A percentile compares a stretch with the other conserved stretches of the same genome.
Conservation (phyloP, 495 filamentous ascomycete genomes). For the Penicillium robsamsonii region DNA sequence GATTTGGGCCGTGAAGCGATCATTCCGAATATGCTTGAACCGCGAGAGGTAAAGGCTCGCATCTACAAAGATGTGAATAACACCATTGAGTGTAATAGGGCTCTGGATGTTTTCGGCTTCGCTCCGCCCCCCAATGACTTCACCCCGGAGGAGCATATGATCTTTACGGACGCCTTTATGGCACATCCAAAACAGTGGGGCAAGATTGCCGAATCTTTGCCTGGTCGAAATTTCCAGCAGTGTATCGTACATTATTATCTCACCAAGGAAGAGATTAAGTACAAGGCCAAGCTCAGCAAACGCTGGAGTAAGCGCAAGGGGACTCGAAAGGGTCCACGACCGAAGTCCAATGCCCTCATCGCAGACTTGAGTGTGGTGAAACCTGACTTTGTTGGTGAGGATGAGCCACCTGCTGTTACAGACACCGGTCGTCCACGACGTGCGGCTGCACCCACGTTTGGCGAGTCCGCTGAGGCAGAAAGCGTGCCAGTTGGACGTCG, state of each 20-base stretch:
- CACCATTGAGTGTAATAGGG: slow-evolving; percentile 60
- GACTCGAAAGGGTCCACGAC: slow-evolving; percentile 50
- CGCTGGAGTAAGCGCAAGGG: slow-evolving; percentile 65
- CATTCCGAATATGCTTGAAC: slow-evolving; percentile 74
- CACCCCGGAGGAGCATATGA: slow-evolving; percentile 70
- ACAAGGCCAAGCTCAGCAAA: slow-evolving; percentile 76
- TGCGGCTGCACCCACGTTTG: slow-evolving; percentile 70
- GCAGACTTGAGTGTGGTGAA: slow-evolving; percentile 63
- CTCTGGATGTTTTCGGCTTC: slow-evolving; percentile 69
- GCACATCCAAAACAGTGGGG: slow-evolving; percentile 89
- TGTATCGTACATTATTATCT: slow-evolving; percentile 96
- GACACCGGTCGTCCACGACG: slow-evolving; percentile 68
- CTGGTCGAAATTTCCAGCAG: slow-evolving; percentile 72
- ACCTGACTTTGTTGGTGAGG: slow-evolving; percentile 56
- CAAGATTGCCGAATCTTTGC: slow-evolving; percentile 73
- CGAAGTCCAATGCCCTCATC: slow-evolving; percentile 73
- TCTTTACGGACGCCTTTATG: slow-evolving; percentile 77
- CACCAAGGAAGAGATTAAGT: slow-evolving; percentile 81
- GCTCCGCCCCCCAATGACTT: slow-evolving; percentile 80
- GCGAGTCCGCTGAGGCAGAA: slow-evolving; percentile 56
- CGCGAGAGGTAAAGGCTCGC: slow-evolving; percentile 39
- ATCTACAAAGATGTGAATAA: slow-evolving; percentile 74
- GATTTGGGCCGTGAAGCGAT: slow-evolving; percentile 81
- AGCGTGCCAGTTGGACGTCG: slow-evolving; percentile 42
- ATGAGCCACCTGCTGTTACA: slow-evolving; percentile 54